phyloP scores from a whole-genome alignment of 768 basidiomycete genomes.

The Lactifluus subvellereus region DNA sequence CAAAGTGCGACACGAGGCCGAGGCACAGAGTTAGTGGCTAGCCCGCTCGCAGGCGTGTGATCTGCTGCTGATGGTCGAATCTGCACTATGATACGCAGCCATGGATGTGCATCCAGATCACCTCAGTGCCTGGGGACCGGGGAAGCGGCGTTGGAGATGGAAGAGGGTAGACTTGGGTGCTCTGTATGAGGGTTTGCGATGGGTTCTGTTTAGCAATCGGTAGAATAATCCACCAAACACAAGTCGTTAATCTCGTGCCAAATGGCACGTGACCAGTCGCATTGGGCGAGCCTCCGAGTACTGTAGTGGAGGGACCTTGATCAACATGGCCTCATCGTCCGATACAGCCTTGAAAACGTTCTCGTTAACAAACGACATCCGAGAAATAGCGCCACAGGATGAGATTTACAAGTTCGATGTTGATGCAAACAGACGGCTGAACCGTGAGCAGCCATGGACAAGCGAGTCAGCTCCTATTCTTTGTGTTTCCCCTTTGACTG shows the following conservation, averaged over 20 bases:
- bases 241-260: neutral
- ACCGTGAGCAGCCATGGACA: constrained; percentile 73
- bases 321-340: constrained; percentile 34
- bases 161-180: constrained; percentile 21
- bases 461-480: constrained; percentile 58
- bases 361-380: constrained; percentile 62
- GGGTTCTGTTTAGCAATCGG: constrained; percentile 46
- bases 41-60: constrained; percentile 6
- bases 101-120: neutral
- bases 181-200: constrained; percentile 42
- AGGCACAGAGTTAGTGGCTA: constrained; percentile 17
- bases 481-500: neutral
- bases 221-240: constrained; percentile 17
- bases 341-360: constrained; percentile 68
- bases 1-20: constrained; percentile 38
- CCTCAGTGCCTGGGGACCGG: neutral
- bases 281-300: no score
- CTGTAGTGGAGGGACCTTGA: neutral
- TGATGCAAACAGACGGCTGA: constrained; percentile 60
- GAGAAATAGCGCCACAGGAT: constrained; percentile 67
- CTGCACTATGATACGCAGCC: neutral
- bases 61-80: constrained; percentile 14
- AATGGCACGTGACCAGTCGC: constrained; percentile 7
- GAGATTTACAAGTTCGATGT: constrained; percentile 73
- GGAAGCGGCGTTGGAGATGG: neutral